Base-by-base conservation (phyloP, 305 asterid genomes). In the Ajuga reptans region DNA sequence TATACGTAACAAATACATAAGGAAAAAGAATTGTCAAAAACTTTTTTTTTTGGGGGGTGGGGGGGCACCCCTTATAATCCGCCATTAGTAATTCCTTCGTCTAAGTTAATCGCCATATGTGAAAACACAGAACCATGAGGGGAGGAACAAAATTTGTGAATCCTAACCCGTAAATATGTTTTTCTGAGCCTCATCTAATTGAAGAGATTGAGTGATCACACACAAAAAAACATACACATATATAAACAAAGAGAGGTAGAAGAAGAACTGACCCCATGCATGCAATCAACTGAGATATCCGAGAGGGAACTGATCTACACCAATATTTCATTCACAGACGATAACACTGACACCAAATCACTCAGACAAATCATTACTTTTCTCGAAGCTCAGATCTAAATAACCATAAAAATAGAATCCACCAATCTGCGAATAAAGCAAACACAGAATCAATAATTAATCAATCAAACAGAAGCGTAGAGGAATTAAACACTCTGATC, bases 251-350 rank as follows among this genome's bases (percentile, higher is more conserved):
- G 59, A 60, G 71, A 66, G 68, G 46, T 61, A 39, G 14, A 53
- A 49, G 54, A 77, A 49, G 54, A 77, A 82, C 90, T 84, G 82
- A 88, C 97, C 96, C 95, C 97, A 90, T 88, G 86, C 88, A 86
- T 78, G 88, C 86, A 79, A 85, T 45, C 74, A 84, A 65, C 64
- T 71, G 79, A 60, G 87, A 84, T 80, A 86, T 78, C 83, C 86
- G 83, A 72, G 84, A 73, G 62, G 83, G 77, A 21, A 80, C 41
- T 52, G 82, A 76, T 82, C 80, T 61, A 71, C 80, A 76, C 77
- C 79, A 64, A 75, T 56, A 74, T 80, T 63, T 79, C 87, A 84
- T 80, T 53, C 76, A 77, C 55, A 9, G 78, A 72, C 14, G 65
- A 51, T 21, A 56, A 66, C 24, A 10, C 60, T 21, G 67, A 4